Evolutionary conservation across 495 filamentous ascomycete genomes (phyloP).

Genomic region (Hyphodiscus hymeniophilus): DNA sequence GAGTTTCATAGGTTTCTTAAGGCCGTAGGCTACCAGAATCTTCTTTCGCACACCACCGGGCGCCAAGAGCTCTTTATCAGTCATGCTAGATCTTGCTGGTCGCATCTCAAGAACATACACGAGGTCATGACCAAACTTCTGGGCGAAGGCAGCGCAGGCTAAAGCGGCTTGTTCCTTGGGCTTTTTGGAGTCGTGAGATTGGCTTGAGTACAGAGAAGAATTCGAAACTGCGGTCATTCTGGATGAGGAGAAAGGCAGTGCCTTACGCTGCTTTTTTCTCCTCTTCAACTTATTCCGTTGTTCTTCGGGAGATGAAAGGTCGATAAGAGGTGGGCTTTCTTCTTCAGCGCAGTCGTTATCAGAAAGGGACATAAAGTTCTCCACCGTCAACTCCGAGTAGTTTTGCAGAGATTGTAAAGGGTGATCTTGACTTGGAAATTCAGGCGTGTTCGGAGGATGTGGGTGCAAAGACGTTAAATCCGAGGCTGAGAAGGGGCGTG

Average conservation of each 20-base stretch:
- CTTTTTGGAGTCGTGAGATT: background rate
- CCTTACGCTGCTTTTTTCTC: background rate
- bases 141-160: background rate
- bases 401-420: background rate
- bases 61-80: constrained; percentile 6
- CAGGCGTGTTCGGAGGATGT: constrained; percentile 12
- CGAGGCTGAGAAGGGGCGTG: constrained; percentile 12
- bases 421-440: background rate
- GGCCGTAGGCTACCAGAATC: constrained; percentile 7
- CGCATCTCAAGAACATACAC: constrained; percentile 8
- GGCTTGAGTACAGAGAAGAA: background rate
- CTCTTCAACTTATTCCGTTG: background rate
- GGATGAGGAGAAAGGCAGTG: background rate
- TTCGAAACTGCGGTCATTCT: background rate
- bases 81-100: background rate
- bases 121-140: constrained; percentile 5
- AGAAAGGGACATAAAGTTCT: constrained; percentile 1
- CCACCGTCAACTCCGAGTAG: background rate
- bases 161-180: constrained; percentile 2
- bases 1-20: background rate
- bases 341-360: background rate
- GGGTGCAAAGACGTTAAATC: constrained; percentile 9
- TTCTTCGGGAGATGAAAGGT: background rate
- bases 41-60: constrained; percentile 1
- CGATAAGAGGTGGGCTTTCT: background rate